phyloP scores from a whole-genome alignment of 805 yeast genomes.

The Saitoella complicata region DNA sequence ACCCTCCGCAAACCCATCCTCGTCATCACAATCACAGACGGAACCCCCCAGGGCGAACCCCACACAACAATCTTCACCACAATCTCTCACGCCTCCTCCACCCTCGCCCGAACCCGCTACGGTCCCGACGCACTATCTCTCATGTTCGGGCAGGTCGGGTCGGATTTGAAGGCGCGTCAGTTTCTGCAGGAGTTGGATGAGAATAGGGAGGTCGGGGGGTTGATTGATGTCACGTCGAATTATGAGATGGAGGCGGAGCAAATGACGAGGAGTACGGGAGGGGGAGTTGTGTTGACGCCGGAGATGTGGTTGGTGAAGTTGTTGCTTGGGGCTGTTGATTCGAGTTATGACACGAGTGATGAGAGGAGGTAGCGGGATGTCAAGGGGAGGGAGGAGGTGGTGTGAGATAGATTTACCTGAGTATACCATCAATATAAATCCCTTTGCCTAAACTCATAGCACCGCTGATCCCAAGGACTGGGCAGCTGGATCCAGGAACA shows the following conservation, averaged over 20 bases:
- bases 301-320: conserved; percentile 19
- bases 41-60: conserved; percentile 20
- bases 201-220: conserved; percentile 16
- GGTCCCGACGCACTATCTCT: conserved; percentile 20
- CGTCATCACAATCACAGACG: conserved; percentile 19
- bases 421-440: too few species aligned
- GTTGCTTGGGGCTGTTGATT: conserved; percentile 9
- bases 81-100: conserved; percentile 15
- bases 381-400: too few species aligned
- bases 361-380: too few species aligned
- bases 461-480: too few species aligned
- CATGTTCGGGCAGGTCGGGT: conserved; percentile 22
- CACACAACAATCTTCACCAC: conserved; percentile 13
- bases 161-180: conserved; percentile 18
- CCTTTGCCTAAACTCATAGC: too few species aligned
- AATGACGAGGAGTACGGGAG: conserved; percentile 13
- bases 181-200: conserved; percentile 17
- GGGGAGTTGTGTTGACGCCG: conserved; percentile 18
- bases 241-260: conserved; percentile 20
- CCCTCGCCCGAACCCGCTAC: conserved; percentile 13
- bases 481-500: too few species aligned
- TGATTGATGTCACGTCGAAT: conserved; percentile 19
- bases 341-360: too few species aligned
- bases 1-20: conserved; percentile 17
- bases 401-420: too few species aligned